phyloP scores from a whole-genome alignment of 768 basidiomycete species.

The Kwoniella europaea region DNA sequence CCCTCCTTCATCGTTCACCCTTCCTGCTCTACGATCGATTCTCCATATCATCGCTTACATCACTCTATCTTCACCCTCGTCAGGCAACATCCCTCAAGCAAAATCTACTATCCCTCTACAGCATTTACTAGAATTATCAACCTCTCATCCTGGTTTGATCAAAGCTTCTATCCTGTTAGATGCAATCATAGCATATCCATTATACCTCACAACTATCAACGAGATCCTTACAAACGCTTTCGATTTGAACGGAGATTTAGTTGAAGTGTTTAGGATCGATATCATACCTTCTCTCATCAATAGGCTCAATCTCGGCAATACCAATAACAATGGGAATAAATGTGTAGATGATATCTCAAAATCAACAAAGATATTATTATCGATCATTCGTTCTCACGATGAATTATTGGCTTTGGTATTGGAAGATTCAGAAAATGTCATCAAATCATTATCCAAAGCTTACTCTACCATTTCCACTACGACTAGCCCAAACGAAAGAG shows the following conservation, averaged over 20 bases:
- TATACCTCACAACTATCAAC: constrained; percentile 25
- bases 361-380: constrained; percentile 28
- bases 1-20: neutral
- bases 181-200: constrained; percentile 37
- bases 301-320: constrained; percentile 13
- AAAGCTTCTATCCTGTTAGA: constrained; percentile 24
- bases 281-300: constrained; percentile 29
- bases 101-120: constrained; percentile 21
- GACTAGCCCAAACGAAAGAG: neutral
- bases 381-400: constrained; percentile 39
- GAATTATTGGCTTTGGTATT: constrained; percentile 34
- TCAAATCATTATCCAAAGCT: constrained; percentile 32
- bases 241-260: constrained; percentile 49
- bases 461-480: constrained; percentile 16
- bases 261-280: constrained; percentile 22
- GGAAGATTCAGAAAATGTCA: constrained; percentile 35
- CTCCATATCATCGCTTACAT: constrained; percentile 27
- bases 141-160: constrained; percentile 15
- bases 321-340: neutral
- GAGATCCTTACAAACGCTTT: constrained; percentile 17
- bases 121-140: constrained; percentile 22
- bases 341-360: constrained; percentile 3
- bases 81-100: neutral
- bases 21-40: constrained; percentile 14
- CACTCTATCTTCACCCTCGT: constrained; percentile 9